Base-by-base conservation (phyloP, 345 rosid species). In the Hypericum androsaemum region DNA sequence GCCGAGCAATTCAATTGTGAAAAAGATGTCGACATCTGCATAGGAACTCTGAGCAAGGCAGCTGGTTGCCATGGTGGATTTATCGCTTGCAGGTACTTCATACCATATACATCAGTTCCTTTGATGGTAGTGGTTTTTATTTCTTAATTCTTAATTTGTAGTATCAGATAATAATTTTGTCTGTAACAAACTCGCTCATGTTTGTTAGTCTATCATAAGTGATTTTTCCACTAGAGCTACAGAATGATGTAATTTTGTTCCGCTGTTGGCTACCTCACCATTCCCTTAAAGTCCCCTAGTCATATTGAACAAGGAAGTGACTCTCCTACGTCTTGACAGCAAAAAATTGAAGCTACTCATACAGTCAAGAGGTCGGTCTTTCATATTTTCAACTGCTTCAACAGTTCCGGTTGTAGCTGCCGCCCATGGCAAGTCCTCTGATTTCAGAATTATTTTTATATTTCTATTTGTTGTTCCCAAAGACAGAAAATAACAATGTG, bases 1-100 rank as follows among this genome's bases (percentile, higher is more conserved):
- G 95, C 96, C 0, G 94, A 90, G 71, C 78, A 74, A 62, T 90
- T 78, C 70, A 61, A 78, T 48, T 90, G 96, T 74, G 98, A 87
- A 67, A 57, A 58, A 16, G 86, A 84, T 57, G 75, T 90, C 60
- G 98, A 90, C 70, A 55, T 87, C 69, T 84, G 89, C 47, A 66
- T 90, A 37, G 98, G 96, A 65, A 87, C 98, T 54, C 67, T 92
- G 65, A 92, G 98, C 66, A 92, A 92, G 60, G 98, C 98, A 39
- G 98, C 88, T 40, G 98, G 96, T 65, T 84, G 96, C 83, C 95
- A 81, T 59, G 98, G 98, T 32, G 98, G 98, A 64, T 92, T 88
- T 69, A 72, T 92, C 10, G 83, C 94, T 17, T 92, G 98, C 95
- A 87, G 96, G 96, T 89, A 71, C 50, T 39, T 3, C 43, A 48